Percentiles rank a stretch among this genome's conserved stretches.
Evolutionary conservation across 2,329 filamentous ascomycete genomes (phyloP).

Genomic region (Ophiostoma piceae): DNA sequence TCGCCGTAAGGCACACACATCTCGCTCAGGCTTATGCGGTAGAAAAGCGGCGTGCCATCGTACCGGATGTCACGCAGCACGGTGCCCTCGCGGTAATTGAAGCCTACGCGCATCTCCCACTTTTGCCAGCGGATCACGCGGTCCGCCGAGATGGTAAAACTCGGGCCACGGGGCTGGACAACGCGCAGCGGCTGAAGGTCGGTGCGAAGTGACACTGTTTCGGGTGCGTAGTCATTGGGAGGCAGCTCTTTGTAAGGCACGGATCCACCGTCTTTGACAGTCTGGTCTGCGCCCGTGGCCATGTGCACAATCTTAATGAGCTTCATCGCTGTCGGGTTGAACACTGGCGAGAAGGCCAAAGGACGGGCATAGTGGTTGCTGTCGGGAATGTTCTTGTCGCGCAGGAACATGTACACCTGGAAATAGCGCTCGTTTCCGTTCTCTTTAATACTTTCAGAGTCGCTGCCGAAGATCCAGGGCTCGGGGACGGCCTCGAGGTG

Average conservation of each 20-base stretch:
- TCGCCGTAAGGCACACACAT: conserved; percentile 63
- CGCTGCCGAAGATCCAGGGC: conserved; percentile 60
- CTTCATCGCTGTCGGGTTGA: conserved; percentile 45
- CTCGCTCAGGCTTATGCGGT: conserved; percentile 62
- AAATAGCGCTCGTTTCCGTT: conserved; percentile 32
- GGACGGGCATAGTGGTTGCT: conserved; percentile 57
- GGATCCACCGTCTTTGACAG: conserved; percentile 28
- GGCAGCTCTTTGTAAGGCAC: conserved; percentile 39
- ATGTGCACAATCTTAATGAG: conserved; percentile 41
- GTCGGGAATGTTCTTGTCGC: conserved; percentile 58
- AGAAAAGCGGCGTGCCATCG: conserved; percentile 58
- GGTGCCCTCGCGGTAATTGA: conserved; percentile 58
- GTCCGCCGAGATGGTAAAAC: conserved; percentile 44
- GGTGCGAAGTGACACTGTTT: conserved; percentile 34
- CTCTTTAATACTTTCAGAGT: conserved; percentile 34
- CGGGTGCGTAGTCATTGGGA: conserved; percentile 37
- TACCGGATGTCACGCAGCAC: conserved; percentile 63
- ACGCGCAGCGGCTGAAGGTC: conserved; percentile 51
- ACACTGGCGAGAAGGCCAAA: conserved; percentile 54
- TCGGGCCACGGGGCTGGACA: conserved; percentile 27
- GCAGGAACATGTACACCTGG: conserved; percentile 63
- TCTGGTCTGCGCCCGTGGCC: conserved; percentile 48
- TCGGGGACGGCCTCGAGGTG: conserved; percentile 55
- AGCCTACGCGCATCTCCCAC: conserved; percentile 64
- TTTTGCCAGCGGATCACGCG: conserved; percentile 53